Evolutionary conservation across 495 filamentous ascomycete genomes (phyloP), one percentile per base, ranked within the genome.

Genomic region (Penicillium salamii): DNA sequence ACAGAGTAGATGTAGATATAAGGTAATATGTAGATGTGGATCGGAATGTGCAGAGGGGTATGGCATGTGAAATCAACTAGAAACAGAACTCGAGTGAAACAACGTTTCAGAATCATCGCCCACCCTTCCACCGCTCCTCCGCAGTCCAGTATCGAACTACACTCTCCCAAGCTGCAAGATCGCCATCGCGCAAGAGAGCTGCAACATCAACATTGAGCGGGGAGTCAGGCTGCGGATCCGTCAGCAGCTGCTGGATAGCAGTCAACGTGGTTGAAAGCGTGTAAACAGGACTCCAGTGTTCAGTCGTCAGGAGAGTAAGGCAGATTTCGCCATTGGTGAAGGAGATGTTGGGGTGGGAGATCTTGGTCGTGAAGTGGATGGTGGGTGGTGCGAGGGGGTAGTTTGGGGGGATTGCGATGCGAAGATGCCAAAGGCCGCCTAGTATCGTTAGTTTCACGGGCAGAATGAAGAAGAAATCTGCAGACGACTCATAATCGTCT

Each of bases 201-300:
- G 91, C 92, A 3, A 95, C 79, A 68, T 98, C 93, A 8, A 96
- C 79, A 70, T 96, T 95, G 42, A 97, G 70, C 52, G 93, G 93
- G 54, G 82, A 87, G 54, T 96, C 90, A 31, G 86, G 77, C 46
- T 82, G 85, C 11, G 92, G 90, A 51, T 84, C 81, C 34, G 76
- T 82, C 46, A 96, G 72, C 57, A 98, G 70, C 74, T 88, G 78
- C 42, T 90, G 82, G 29, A 97, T 79, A 17, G 84, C 82, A 55
- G 87, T 85, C 57, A 97, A 68, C 43, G 87, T 90, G 51, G 81
- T 77, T 18, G 85, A 80, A 18, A 97, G 75, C 23, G 86, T 92
- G 61, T 93, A 95, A 24, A 86, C 81, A 24, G 91, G 87, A 52
- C 84, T 85, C 93, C 93, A 98, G 37, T 80, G 78, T 23, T 83